Evolutionary conservation across 495 filamentous ascomycete genomes (phyloP), one percentile per base, ranked within the genome.

Genomic region (Neurospora intermedia): DNA sequence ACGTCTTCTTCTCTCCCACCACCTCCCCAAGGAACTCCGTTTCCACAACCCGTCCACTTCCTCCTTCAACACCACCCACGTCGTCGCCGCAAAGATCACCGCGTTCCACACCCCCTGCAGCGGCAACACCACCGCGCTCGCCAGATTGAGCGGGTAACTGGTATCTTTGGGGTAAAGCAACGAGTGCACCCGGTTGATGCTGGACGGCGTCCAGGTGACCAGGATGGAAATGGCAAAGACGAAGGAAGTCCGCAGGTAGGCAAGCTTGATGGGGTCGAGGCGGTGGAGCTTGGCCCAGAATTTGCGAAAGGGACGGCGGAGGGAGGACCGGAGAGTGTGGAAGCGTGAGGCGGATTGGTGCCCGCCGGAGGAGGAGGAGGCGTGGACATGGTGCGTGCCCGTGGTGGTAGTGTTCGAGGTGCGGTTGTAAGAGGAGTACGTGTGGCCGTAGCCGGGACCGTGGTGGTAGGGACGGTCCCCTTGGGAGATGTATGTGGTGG

Each of bases 71-170:
- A 80, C 72, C 0, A 27, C 20, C 84, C 81, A 84, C 40, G 78
- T 87, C 2, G 92, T 92, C 6, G 87, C 87, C 59, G 90, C 84
- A 80, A 94, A 96, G 66, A 96, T 93, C 27, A 94, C 80, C 31
- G 89, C 88, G 76, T 96, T 97, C 91, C 92, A 94, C 71, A 95
- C 89, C 13, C 93, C 93, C 78, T 96, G 93, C 0, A 94, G 80
- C 0, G 93, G 93, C n/a, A 96, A 83, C 0, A 96, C 92, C 42
- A 94, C 83, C 2, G 90, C 88, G 15, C 90, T 89, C 4, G 87
- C 85, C 43, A 93, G 87, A 76, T 93, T 92, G 23, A 96, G 85
- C 6, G 81, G 84, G 77, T 91, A 97, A 74, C 83, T 87, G 42
- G 87, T 83, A 4, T 83, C 73, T 13, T 84, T 76, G 0, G 91